Evolutionary conservation across 2,329 filamentous ascomycete genomes (phyloP).

Genomic region (Trichophyton verrucosum): DNA sequence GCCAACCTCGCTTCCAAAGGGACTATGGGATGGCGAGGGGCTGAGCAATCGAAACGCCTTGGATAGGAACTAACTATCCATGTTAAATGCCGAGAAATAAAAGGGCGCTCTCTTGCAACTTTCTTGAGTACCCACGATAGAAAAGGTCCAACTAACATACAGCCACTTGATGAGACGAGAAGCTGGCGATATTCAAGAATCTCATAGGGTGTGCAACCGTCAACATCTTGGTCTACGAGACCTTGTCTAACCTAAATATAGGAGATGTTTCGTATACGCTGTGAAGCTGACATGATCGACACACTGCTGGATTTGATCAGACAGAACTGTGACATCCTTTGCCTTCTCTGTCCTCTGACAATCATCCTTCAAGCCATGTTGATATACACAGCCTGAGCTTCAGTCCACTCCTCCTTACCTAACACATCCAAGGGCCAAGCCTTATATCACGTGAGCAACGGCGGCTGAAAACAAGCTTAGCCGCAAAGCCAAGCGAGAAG

Average conservation of each 20-base stretch:
- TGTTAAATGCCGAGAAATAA: not conserved
- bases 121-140: not conserved
- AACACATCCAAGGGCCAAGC: not conserved
- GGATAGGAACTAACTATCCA: not conserved
- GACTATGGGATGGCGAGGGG: not conserved
- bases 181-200: not conserved
- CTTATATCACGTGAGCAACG: not conserved
- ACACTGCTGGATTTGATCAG: not conserved
- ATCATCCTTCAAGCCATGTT: not conserved
- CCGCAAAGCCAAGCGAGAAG: not conserved
- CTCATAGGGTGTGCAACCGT: not conserved
- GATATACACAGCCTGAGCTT: not conserved
- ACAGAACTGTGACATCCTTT: not conserved
- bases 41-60: not conserved
- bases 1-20: not conserved
- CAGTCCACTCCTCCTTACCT: too few species aligned
- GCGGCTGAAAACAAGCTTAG: not conserved
- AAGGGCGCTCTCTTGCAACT: not conserved
- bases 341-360: not conserved
- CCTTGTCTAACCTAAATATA: not conserved
- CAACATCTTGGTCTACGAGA: not conserved
- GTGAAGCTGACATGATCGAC: not conserved
- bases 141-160: too few species aligned
- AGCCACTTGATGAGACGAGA: not conserved
- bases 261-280: not conserved